Evolutionary conservation across 441 rosid species (phyloP), one percentile per base, ranked within the genome.

Genomic region (Biscutella laevigata): DNA sequence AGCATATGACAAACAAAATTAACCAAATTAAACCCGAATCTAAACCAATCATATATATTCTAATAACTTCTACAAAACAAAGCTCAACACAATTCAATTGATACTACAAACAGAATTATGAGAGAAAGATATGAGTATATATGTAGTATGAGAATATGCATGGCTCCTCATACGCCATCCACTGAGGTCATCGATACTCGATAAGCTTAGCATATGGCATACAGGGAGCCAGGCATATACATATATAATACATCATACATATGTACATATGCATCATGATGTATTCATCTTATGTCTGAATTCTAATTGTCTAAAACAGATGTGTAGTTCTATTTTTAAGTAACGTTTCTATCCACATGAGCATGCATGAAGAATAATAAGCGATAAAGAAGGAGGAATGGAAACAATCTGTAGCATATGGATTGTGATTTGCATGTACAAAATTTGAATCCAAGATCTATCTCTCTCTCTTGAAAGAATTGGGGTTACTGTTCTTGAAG

Each of bases 101-200:
- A 13, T 7, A 56, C 52, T 46, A 41, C 33, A 34, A 50, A n/a
- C 40, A 50, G 12, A 39, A 57, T 24, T 20, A 47, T n/a, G n/a
- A n/a, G n/a, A n/a, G 7, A 39, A 8, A 12, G 2, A 30, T 32
- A 33, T 48, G 22, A n/a, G n/a, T 26, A 41, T 15, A 33, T 57
- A 45, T 52, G 36, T 42, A 41, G n/a, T 45, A 33, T 8, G 59
- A 46, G 39, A 26, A 71, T 73, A 86, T 83, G 95, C 95, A 76
- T 84, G 95, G 95, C 95, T 87, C 95, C 95, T 82, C 95, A 87
- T 87, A 87, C 94, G 95, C 95, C 95, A 87, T 84, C 79, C 90
- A 77, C 83, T 67, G 74, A 84, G 86, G 74, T 77, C 86, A 70
- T 70, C 94, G 83, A 74, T 26, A 24, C 64, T 64, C 69, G 90